These are phyloP conservation scores for Ceriops decandra DNA, from an alignment of 345 rosid species.

Conservation along the genomic window DNA sequence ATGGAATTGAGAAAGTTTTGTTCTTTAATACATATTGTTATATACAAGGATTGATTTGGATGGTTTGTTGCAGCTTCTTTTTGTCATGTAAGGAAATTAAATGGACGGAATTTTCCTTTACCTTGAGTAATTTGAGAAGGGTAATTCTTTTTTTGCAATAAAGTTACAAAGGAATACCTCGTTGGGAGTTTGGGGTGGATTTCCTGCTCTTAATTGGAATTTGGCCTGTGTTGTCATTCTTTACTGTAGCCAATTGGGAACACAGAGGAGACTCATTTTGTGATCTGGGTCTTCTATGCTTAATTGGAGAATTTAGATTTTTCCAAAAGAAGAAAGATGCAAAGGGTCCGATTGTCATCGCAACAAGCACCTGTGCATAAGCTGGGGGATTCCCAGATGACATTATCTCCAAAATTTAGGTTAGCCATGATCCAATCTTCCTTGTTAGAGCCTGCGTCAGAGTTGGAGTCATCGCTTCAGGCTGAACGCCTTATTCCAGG, in stretches of 20 bases:
- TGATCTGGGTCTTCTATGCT: conserved; percentile 4
- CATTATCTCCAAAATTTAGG: conserved; percentile 73
- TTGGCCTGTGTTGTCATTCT: not conserved
- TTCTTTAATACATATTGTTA: not conserved
- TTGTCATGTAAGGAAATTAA: not conserved
- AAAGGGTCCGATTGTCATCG: conserved; percentile 74
- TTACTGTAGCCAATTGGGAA: not conserved
- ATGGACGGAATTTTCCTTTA: not conserved
- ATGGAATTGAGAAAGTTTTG: not conserved
- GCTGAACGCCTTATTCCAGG: conserved; percentile 70
- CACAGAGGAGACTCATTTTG: not conserved
- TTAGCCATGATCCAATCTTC: conserved; percentile 59
- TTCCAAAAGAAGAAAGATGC: conserved; percentile 44
- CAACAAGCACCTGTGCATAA: conserved; percentile 75
- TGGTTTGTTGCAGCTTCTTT: not conserved
- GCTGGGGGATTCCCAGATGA: conserved; percentile 86
- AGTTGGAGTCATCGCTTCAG: conserved; percentile 47
- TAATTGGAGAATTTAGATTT: not conserved
- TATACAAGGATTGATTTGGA: not conserved
- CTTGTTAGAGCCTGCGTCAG: conserved; percentile 45
- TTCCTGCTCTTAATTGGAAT: not conserved
- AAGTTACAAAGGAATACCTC: not conserved
- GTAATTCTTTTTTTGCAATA: conserved; percentile 1
- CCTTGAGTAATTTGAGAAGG: not conserved
- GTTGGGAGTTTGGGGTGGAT: conserved; percentile 8